Conservation (phyloP, 1,284 basidiomycete genomes). For the Paramarasmius palmivorus region DNA sequence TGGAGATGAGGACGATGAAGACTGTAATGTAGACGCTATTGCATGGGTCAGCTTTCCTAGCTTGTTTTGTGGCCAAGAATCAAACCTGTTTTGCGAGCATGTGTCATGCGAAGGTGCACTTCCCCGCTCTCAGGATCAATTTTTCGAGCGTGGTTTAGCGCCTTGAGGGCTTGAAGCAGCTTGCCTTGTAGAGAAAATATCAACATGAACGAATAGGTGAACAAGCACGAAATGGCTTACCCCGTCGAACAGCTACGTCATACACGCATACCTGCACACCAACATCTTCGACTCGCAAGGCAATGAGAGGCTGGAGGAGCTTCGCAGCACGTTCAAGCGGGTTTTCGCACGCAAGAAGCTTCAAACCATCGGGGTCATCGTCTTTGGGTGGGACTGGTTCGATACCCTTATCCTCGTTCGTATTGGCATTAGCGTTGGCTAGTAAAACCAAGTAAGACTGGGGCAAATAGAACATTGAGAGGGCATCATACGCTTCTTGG, state of each 20-base stretch:
- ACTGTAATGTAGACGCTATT: slow-evolving; percentile 42
- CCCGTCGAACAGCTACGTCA: slow-evolving; percentile 79
- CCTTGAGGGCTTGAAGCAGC: slow-evolving; percentile 76
- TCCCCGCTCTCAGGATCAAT: slow-evolving; percentile 64
- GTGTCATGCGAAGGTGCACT: slow-evolving; percentile 71
- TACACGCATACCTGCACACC: slow-evolving; percentile 79
- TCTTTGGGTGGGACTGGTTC: slow-evolving; percentile 65
- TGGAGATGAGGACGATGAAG: slow-evolving; percentile 41
- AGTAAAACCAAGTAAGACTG: slow-evolving; percentile 5
- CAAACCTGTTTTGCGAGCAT: slow-evolving; percentile 62
- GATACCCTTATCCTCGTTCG: slow-evolving; percentile 77
- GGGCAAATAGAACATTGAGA: background rate
- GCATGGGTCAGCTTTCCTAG: slow-evolving; percentile 2
- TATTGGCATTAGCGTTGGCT: slow-evolving; percentile 34
- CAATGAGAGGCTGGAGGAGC: slow-evolving; percentile 69
- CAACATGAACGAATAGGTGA: background rate
- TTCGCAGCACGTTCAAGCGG: slow-evolving; percentile 80
- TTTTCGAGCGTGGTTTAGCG: slow-evolving; percentile 60
- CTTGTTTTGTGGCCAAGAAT: no score
- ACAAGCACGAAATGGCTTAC: slow-evolving; percentile 44
- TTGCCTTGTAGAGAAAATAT: slow-evolving; percentile 56
- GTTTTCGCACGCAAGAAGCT: slow-evolving; percentile 64
- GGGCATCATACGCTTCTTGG: slow-evolving; percentile 50
- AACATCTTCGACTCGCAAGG: slow-evolving; percentile 51
- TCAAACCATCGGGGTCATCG: slow-evolving; percentile 82